Evolutionary conservation across 2,329 filamentous ascomycete genomes (phyloP), one percentile per base, ranked within the genome.

Genomic region (Calonectria crousiana): DNA sequence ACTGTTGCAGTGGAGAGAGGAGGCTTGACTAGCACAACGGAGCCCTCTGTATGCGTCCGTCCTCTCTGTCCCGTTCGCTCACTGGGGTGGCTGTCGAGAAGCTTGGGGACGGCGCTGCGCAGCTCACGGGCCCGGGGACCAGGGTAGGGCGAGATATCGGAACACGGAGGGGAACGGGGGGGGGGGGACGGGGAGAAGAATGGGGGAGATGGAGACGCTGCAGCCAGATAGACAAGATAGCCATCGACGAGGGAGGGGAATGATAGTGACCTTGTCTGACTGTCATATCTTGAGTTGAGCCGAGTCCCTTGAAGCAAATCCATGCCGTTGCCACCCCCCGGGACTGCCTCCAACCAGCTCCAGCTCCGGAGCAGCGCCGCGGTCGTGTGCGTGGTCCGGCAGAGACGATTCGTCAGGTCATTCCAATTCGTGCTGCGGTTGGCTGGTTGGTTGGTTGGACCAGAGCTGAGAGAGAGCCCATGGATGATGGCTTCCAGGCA

Each of bases 381-480:
- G 47, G 56, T n/a, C 23, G 23, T 65, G 60, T 67, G 64, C 20
- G 51, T 66, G 69, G 56, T 58, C 64, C 69, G 51, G 67, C 16
- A 36, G 30, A 16, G 60, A 53, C 41, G n/a, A 60, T 67, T 72
- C 51, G 62, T 73, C 71, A 73, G 71, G 51, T 58, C 66, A 69
- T 67, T 20, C n/a, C n/a, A 47, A 30, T 67, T 67, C 20, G 60
- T 23, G 60, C 34, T 38, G 51, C 41, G 9, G 52, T 52, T 38
- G 60, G 64, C 52, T 67, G 62, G 69, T 41, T 41, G 14, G 38
- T 38, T 16, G 34, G 34, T 36, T 32, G 30, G 30, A 32, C 18
- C 64, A 41, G 36, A 18, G 34, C 52, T 32, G 16, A 18, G 41
- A 51, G 20, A 51, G 30, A 32, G 20, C 47, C 64, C 60, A 64